Evolutionary conservation across 2,329 filamentous ascomycete genomes (phyloP), one percentile per base, ranked within the genome.

Genomic region (Trichoderma endophyticum): DNA sequence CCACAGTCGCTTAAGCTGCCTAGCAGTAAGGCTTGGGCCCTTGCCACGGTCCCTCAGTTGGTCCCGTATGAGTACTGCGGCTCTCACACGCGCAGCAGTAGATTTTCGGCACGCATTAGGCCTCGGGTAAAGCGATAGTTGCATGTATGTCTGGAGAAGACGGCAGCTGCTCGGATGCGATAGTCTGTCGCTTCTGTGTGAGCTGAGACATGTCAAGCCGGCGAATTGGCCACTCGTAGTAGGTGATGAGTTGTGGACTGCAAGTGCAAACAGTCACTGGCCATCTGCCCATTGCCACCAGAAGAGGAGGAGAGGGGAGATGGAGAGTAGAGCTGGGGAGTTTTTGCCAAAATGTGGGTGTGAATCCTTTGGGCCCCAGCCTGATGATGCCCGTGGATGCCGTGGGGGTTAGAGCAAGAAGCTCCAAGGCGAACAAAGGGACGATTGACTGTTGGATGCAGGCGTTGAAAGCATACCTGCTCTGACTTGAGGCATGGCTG

Each of bases 71-170:
- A 21, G 26, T 34, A 26, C 63, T 65, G 7, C 26, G 36, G 61
- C 34, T 43, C 28, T 54, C 63, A n/a, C 63, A 65, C 24, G 12
- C 21, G 30, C 28, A 65, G 56, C 56, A 26, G 56, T 26, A 60
- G 36, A 15, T 18, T 34, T 11, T 60, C 36, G 24, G 59, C 24
- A 32, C 66, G 56, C 36, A 30, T 32, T 21, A 34, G 28, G 54
- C 4, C 26, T 60, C 30, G 56, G 51, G 5, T 28, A 18, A 48
- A 69, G 36, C 28, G 56, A 69, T 61, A 51, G 54, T 61, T 36
- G 56, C 66, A 69, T 51, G 66, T 43, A 69, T 67, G 64, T 69
- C 66, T 69, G 66, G 43, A 43, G 18, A 69, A 34, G 56, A 48
- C 63, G 28, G 51, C 64, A 57, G 64, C 32, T 28, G 51, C 14